Percentiles rank a stretch among this genome's conserved stretches.
Conservation (phyloP, 345 rosid species). For the Heritiera fomes region DNA sequence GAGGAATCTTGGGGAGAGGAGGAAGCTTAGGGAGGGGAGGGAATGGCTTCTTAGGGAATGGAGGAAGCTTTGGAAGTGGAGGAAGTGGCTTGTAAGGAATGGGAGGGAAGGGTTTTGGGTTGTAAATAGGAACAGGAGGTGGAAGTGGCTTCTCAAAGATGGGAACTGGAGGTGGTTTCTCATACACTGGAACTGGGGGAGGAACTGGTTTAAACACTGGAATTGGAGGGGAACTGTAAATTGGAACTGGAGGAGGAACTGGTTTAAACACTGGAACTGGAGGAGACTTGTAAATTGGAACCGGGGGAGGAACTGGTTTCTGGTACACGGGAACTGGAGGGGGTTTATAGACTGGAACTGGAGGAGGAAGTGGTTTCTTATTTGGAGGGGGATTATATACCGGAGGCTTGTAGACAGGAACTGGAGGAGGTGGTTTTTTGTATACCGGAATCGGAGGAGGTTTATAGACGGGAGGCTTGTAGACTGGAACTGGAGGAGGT, state of each 20-base stretch:
- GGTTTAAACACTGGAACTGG: conserved; percentile 6
- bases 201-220: conserved; percentile 3
- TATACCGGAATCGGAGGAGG: neutral
- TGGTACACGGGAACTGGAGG: conserved; percentile 29
- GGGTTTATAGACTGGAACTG: neutral
- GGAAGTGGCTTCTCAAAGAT: conserved; percentile 22
- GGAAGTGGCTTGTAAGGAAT: conserved; percentile 21
- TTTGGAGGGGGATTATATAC: neutral
- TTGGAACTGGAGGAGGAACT: conserved; percentile 19
- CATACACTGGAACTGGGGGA: conserved; percentile 18
- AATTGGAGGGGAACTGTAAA: conserved; percentile 22
- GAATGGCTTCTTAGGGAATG: conserved; percentile 33
- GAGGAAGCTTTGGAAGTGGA: conserved; percentile 51
- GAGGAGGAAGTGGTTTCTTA: neutral
- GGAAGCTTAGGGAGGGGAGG: conserved; percentile 35
- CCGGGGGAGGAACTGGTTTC: conserved; percentile 7
- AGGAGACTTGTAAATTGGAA: conserved; percentile 27
- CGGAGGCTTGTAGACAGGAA: neutral
- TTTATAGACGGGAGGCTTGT: neutral
- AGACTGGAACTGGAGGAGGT: neutral
- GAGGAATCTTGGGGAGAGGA: conserved; percentile 37
- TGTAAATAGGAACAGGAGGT: conserved; percentile 22
- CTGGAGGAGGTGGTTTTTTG: neutral
- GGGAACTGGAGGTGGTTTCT: too few relatives aligned
- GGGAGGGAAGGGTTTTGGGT: conserved; percentile 47